These are phyloP conservation scores for Alternaria novae-zelandiae DNA, from an alignment of 2,329 filamentous ascomycete species.

Conservation along the genomic window DNA sequence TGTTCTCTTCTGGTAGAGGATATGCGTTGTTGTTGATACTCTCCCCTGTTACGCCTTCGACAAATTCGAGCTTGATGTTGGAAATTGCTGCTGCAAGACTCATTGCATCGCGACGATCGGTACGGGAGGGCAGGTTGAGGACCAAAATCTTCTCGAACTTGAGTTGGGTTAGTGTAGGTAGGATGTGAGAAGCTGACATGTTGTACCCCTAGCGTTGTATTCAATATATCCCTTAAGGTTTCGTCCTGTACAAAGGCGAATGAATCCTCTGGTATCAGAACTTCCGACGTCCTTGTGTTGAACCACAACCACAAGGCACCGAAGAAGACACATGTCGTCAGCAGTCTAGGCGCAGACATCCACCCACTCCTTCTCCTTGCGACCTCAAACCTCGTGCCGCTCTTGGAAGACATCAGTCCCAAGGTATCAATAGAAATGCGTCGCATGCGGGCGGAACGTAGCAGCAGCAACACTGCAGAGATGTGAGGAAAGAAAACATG, in stretches of 20 bases:
- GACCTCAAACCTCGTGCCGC: constrained; percentile 19
- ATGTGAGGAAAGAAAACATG: constrained; percentile 1
- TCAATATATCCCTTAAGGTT: constrained; percentile 32
- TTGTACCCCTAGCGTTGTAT: constrained; percentile 37
- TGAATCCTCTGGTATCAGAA: constrained; percentile 30
- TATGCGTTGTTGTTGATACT: constrained; percentile 37
- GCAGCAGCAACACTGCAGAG: neutral
- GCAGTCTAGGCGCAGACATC: constrained; percentile 31
- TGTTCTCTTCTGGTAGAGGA: constrained; percentile 37
- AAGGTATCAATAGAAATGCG: constrained; percentile 40
- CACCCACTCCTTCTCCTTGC: constrained; percentile 26
- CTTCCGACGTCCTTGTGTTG: constrained; percentile 14
- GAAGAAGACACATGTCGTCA: constrained; percentile 34
- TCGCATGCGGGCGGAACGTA: constrained; percentile 21
- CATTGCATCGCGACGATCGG: constrained; percentile 61
- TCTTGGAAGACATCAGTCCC: constrained; percentile 29
- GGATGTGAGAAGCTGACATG: neutral
- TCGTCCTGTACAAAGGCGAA: constrained; percentile 31
- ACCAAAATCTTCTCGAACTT: constrained; percentile 63
- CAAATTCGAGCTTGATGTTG: constrained; percentile 56
- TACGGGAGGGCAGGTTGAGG: constrained; percentile 59
- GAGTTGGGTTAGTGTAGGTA: neutral
- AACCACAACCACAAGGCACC: constrained; percentile 29
- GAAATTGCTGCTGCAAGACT: constrained; percentile 57
- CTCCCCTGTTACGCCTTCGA: constrained; percentile 56